Conservation (phyloP, 2,329 filamentous ascomycete species). For the Ascochyta lentis region DNA sequence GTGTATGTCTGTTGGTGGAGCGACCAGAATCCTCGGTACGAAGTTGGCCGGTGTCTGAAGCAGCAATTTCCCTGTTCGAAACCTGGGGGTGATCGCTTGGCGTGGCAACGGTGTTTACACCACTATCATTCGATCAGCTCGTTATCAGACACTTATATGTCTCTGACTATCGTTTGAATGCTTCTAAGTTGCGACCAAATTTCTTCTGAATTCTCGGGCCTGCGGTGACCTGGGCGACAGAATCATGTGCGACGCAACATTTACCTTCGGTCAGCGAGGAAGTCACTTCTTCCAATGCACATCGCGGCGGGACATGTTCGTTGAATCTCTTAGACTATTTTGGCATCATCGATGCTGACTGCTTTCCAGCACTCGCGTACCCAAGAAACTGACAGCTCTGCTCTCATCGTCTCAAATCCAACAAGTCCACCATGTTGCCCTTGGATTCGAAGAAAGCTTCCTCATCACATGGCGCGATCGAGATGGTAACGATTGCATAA, state of each 20-base stretch:
- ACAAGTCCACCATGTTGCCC: constrained; percentile 38
- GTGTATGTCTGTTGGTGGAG: constrained; percentile 10
- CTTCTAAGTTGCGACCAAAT: neutral
- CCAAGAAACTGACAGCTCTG: constrained; percentile 33
- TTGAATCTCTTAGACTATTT: neutral
- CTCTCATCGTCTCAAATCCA: constrained; percentile 34
- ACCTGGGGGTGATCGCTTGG: constrained; percentile 43
- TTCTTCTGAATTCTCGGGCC: too few species aligned
- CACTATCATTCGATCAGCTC: constrained; percentile 10
- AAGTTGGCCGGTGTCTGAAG: constrained; percentile 7
- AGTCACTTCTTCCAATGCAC: constrained; percentile 44
- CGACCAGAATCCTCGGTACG: constrained; percentile 12
- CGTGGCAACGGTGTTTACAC: constrained; percentile 20
- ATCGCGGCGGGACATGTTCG: constrained; percentile 38
- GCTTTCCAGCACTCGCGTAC: constrained; percentile 32
- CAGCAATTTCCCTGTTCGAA: constrained; percentile 37
- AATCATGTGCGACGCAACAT: constrained; percentile 42
- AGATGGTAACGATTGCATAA: constrained; percentile 33
- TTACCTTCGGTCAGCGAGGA: constrained; percentile 46
- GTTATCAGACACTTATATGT: neutral
- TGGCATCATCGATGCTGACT: neutral
- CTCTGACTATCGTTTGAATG: neutral
- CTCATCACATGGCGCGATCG: constrained; percentile 43
- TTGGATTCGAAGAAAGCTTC: constrained; percentile 45
- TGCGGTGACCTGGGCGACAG: neutral